A percentile compares a stretch with the other conserved stretches of the same genome.
Evolutionary conservation across 495 filamentous ascomycete species (phyloP).

Genomic region (Cetradonia linearis): DNA sequence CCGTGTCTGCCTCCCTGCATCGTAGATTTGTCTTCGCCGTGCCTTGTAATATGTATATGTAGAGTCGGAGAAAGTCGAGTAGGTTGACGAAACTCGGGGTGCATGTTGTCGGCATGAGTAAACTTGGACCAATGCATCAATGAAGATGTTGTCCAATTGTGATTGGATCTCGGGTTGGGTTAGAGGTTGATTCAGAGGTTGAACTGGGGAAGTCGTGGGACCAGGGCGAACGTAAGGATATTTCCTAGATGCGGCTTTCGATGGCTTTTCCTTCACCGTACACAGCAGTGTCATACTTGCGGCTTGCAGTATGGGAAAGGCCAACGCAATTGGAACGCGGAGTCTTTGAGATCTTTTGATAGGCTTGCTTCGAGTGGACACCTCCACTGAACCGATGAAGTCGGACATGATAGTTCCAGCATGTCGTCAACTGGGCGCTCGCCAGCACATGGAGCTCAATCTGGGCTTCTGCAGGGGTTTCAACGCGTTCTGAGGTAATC

Average conservation of each 20-base stretch:
- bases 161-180: constrained; percentile 27
- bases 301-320: constrained; percentile 30
- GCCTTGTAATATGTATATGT: constrained; percentile 15
- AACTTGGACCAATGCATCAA: constrained; percentile 54
- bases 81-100: constrained; percentile 15
- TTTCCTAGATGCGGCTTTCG: constrained; percentile 25
- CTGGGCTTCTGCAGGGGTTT: not conserved
- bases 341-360: constrained; percentile 39
- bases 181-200: constrained; percentile 35
- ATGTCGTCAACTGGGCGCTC: constrained; percentile 41
- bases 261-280: constrained; percentile 16
- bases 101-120: constrained; percentile 51
- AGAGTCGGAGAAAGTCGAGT: not conserved
- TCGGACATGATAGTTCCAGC: constrained; percentile 55
- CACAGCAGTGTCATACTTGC: constrained; percentile 7
- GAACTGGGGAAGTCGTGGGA: constrained; percentile 27
- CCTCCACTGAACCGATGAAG: constrained; percentile 43
- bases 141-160: constrained; percentile 48
- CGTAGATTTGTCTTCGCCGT: constrained; percentile 13
- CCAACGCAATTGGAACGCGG: constrained; percentile 29
- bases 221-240: constrained; percentile 23
- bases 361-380: constrained; percentile 41
- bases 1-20: constrained; percentile 6
- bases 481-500: not conserved
- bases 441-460: not conserved